Evolutionary conservation across 176 grass and related monocot genomes (phyloP), one percentile per base, ranked within the genome.

Genomic region (Otatea glauca): DNA sequence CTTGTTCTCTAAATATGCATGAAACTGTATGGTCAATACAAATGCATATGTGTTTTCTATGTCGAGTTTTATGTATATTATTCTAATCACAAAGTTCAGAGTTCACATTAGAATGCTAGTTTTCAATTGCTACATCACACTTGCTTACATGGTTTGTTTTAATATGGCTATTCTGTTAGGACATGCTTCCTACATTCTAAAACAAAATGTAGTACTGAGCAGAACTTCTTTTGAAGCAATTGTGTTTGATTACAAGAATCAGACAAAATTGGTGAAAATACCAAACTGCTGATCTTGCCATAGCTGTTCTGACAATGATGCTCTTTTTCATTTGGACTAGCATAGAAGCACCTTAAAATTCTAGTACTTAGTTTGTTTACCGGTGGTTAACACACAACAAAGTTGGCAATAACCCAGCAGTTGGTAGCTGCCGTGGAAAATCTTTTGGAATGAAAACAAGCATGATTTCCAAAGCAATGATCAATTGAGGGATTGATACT

Each of bases 401-500:
- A 74, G 24, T 53, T 53, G 71, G 0, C 25, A 53, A 74, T 53
- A 74, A 11, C 1, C 47, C 8, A 53, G 4, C 17, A 21, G 29
- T 21, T 54, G 48, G 29, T 54, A 11, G 5, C 48, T 34, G 29
- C 29, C 56, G 3, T 73, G 70, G 32, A 73, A 49, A 51, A 72
- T 54, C 16, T 74, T 13, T 74, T 0, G 0, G 29, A 37, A 56
- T 75, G 49, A 75, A 75, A 55, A 55, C 17, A 58, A 58, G 4
- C 20, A n/a, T 58, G 51, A 39, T 41, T 32, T n/a, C 29, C 8
- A 20, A 74, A 54, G 48, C 2, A 20, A 4, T 18, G 20, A 82
- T 81, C 23, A 42, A 63, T 62, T 53, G 27, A 70, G 44, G 29
- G 8, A 68, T 67, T 74, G 13, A 47, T 78, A 58, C 78, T 71